A percentile compares a stretch with the other conserved stretches of the same genome.
Conservation (phyloP, 2,329 filamentous ascomycete genomes). For the Microcyclosporella mali region DNA sequence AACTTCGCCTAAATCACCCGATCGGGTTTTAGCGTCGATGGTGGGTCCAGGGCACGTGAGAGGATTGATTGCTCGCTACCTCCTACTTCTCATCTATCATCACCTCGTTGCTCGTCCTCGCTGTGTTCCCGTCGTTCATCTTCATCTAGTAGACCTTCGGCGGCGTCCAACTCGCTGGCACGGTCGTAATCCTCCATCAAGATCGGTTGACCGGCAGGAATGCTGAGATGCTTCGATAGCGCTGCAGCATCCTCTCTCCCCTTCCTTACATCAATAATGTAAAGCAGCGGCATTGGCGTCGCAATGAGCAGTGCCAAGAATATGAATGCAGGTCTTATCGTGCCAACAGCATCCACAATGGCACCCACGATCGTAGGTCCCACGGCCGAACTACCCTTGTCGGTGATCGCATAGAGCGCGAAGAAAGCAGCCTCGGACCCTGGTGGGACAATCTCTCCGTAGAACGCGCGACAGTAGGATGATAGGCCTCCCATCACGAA, state of each 20-base stretch:
- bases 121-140: no score
- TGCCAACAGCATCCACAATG: slow-evolving; percentile 64
- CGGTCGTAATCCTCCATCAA: slow-evolving; percentile 16
- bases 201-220: slow-evolving; percentile 6
- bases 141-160: slow-evolving; percentile 3
- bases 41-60: no score
- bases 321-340: slow-evolving; percentile 60
- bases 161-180: slow-evolving; percentile 5
- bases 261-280: slow-evolving; percentile 67
- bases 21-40: no score
- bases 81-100: no score
- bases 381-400: slow-evolving; percentile 87
- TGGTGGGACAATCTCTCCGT: slow-evolving; percentile 81
- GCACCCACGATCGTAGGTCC: slow-evolving; percentile 83
- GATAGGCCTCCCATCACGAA: slow-evolving; percentile 82
- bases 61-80: no score
- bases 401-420: slow-evolving; percentile 88
- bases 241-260: slow-evolving; percentile 32
- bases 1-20: no score
- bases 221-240: slow-evolving; percentile 13
- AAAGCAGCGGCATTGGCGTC: slow-evolving; percentile 71
- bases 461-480: slow-evolving; percentile 83
- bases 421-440: slow-evolving; percentile 92
- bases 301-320: slow-evolving; percentile 76
- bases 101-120: no score